Conservation (phyloP, 2,329 filamentous ascomycete genomes). For the Dactylella cylindrospora region DNA sequence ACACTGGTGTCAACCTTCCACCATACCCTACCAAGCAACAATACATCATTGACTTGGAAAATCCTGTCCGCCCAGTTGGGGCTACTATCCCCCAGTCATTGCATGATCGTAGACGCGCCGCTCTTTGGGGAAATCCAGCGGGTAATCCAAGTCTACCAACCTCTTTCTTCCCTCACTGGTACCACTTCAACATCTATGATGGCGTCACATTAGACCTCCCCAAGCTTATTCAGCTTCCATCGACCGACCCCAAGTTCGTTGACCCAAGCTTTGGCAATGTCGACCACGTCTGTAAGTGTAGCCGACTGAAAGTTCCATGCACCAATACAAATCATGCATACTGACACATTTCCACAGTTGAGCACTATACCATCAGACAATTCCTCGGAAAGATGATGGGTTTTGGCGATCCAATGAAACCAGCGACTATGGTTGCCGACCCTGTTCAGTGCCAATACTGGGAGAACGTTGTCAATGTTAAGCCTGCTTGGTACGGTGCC, state of each 20-base stretch:
- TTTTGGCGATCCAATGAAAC: conserved; percentile 3
- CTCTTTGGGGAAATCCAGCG: conserved; percentile 6
- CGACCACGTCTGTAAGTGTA: conserved; percentile 5
- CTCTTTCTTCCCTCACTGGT: conserved; percentile 15
- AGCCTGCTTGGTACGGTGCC: not conserved
- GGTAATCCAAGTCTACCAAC: not conserved
- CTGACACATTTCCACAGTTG: not conserved
- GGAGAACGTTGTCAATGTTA: not conserved
- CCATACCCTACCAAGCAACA: not conserved
- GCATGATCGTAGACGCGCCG: conserved; percentile 1
- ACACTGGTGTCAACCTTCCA: not conserved
- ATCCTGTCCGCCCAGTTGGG: not conserved
- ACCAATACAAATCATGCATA: too few species aligned
- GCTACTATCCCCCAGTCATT: not conserved
- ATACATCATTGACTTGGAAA: conserved; percentile 7
- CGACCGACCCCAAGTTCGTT: too few species aligned
- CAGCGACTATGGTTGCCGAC: conserved; percentile 1
- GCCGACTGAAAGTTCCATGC: not conserved
- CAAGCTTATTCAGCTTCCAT: too few species aligned
- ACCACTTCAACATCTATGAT: conserved; percentile 9
- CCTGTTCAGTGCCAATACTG: conserved; percentile 1
- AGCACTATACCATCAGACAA: conserved; percentile 3
- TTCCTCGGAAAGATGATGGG: conserved; percentile 15
- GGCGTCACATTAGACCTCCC: not conserved
- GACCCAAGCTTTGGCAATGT: conserved; percentile 2